Base-by-base conservation (phyloP, 139 green algal species). In the Picochlorum sp. region DNA sequence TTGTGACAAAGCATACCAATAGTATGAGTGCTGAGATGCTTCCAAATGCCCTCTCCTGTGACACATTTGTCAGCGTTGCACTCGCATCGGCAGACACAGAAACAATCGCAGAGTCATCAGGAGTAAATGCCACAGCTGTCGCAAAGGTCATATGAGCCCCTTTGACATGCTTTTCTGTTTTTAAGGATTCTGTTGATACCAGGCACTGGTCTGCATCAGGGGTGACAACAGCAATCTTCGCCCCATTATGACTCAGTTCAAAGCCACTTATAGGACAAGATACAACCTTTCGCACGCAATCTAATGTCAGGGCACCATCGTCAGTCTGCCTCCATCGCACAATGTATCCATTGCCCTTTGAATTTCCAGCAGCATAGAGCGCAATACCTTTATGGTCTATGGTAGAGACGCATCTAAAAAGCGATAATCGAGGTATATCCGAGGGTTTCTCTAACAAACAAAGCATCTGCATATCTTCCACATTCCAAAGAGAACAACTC, bases 131-230 rank as follows among this genome's bases (percentile, higher is more conserved):
- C 4, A 82, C 41, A 4, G 59, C 72, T 31, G 80, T 84, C 7
- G 62, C 78, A 79, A 84, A 85, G 0, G 77, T 70, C 77, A 84
- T 85, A 62, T 85, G 79, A 16, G 70, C 79, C 1, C 30, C 60
- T 30, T 23, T 62, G 1, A 52, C 49, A 38, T 64, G 49, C 54
- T 71, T 71, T 3, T 74, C 44, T 8, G 28, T 54, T 14, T 37
- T 64, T 50, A 83, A 58, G 5, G 26, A 69, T 14, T 45, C 51
- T 3, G 69, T 31, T 6, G 67, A 60, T 38, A 77, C 14, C 31
- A 73, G 67, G 1, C 64, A 18, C 47, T 69, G 54, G 62, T 79
- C 70, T 15, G 66, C 34, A 41, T 77, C 70, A 21, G 70, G 70
- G 2, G 70, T 77, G 15, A 77, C 70, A 10, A 49, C 64, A 23